Percentiles rank a stretch among this genome's conserved stretches.
phyloP scores from a whole-genome alignment of 2,329 filamentous ascomycete species.

The Pseudogymnoascus sp. region DNA sequence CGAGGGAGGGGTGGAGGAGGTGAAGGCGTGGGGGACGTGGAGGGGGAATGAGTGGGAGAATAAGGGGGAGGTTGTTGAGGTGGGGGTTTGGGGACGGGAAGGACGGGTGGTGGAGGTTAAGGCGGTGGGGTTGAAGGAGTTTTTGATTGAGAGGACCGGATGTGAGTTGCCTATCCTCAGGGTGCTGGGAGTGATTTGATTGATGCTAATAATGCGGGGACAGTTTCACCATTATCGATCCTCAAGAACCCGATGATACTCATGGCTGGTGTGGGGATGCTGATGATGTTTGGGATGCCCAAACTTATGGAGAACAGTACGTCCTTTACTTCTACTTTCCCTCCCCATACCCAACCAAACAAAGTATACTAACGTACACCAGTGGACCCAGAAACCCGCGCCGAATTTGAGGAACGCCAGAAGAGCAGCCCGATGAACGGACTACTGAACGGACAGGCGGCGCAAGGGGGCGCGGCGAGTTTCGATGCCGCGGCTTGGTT shows the following conservation, averaged over 20 bases:
- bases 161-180: too few relatives aligned
- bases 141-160: slow-evolving; percentile 64
- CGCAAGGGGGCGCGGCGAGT: slow-evolving; percentile 41
- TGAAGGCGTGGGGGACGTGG: slow-evolving; percentile 74
- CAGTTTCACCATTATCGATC: slow-evolving; percentile 71
- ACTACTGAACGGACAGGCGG: slow-evolving; percentile 34
- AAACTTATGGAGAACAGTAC: slow-evolving; percentile 95
- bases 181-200: too few relatives aligned
- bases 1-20: slow-evolving; percentile 29
- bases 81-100: slow-evolving; percentile 31
- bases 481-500: slow-evolving; percentile 63
- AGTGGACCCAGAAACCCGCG: slow-evolving; percentile 96
- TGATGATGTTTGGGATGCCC: slow-evolving; percentile 83
- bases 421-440: slow-evolving; percentile 62
- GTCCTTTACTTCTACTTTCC: too few relatives aligned
- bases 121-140: slow-evolving; percentile 56
- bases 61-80: slow-evolving; percentile 54
- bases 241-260: slow-evolving; percentile 96
- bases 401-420: slow-evolving; percentile 86
- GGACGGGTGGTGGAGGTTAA: slow-evolving; percentile 28
- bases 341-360: too few relatives aligned
- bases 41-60: slow-evolving; percentile 86
- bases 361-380: too few relatives aligned
- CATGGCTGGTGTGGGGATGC: slow-evolving; percentile 75
- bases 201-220: neutral